Percentiles rank a stretch among this genome's conserved stretches.
These are phyloP conservation scores for Coix lacrymajobi DNA, from an alignment of 176 grass and related monocot genomes.

Conservation along the genomic window DNA sequence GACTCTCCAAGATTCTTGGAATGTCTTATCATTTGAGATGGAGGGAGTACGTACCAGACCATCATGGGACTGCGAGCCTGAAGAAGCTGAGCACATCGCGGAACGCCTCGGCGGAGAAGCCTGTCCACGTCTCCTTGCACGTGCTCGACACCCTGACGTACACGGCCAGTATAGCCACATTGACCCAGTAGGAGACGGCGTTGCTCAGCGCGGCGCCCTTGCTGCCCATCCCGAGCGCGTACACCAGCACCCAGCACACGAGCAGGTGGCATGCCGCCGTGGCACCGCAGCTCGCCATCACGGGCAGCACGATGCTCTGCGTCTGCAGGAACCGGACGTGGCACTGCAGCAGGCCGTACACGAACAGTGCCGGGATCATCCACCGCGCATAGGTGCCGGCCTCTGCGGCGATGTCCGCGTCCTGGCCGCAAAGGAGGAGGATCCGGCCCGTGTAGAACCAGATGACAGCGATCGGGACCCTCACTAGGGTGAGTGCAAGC, in stretches of 20 bases:
- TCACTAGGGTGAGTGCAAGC: conserved; percentile 17
- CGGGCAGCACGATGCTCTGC: conserved; percentile 44
- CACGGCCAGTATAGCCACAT: conserved; percentile 1
- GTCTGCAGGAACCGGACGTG: conserved; percentile 39
- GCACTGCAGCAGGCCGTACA: conserved; percentile 41
- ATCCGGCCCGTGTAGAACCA: not conserved
- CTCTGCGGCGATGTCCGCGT: not conserved
- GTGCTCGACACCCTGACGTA: conserved; percentile 7
- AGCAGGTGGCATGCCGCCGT: conserved; percentile 38
- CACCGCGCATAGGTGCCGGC: conserved; percentile 19
- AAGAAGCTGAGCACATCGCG: conserved; percentile 22
- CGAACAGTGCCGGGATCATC: conserved; percentile 44
- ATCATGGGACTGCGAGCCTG: conserved; percentile 25
- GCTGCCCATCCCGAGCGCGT: conserved; percentile 16
- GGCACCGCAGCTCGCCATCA: conserved; percentile 29
- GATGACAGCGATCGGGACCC: not conserved
- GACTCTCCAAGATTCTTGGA: too few relatives aligned
- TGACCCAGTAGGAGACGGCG: conserved; percentile 37
- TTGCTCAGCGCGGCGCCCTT: conserved; percentile 45
- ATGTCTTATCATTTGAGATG: too few relatives aligned
- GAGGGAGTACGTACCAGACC: conserved; percentile 37
- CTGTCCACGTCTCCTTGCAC: conserved; percentile 32
- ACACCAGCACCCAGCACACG: conserved; percentile 53
- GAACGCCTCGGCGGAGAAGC: conserved; percentile 26
- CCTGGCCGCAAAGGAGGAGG: not conserved